Conservation (phyloP, 441 rosid species). For the Hypseocharis bilobata region DNA sequence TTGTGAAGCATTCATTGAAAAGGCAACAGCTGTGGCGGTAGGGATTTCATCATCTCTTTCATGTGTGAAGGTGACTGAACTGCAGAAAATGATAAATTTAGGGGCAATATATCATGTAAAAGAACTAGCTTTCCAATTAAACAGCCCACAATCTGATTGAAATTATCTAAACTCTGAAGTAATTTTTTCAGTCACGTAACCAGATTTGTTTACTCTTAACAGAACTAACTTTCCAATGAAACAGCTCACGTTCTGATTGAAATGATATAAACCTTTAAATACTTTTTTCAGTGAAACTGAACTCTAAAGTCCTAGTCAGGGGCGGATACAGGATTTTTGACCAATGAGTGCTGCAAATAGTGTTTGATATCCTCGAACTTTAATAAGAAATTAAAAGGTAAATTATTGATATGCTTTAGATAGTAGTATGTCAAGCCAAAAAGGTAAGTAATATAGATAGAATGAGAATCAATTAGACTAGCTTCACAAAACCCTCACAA, state of each 20-base stretch:
- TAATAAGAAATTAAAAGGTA: too few relatives aligned
- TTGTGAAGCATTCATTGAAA: conserved; percentile 54
- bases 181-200: too few relatives aligned
- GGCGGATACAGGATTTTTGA: too few relatives aligned
- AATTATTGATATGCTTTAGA: not conserved
- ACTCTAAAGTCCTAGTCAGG: not conserved
- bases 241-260: not conserved
- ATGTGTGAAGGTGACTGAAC: conserved; percentile 63
- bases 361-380: too few relatives aligned
- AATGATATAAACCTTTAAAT: not conserved
- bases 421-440: not conserved
- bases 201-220: too few relatives aligned
- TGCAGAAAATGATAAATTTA: conserved; percentile 43
- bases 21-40: conserved; percentile 64
- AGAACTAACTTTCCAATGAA: too few relatives aligned
- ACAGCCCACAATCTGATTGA: conserved; percentile 7
- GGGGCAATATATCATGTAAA: conserved; percentile 18
- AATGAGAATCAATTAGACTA: conserved; percentile 6
- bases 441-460: not conserved
- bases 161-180: conserved; percentile 3
- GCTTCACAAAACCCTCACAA: not conserved
- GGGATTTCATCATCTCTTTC: conserved; percentile 86
- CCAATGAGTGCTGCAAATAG: too few relatives aligned
- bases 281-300: not conserved
- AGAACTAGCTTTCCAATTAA: conserved; percentile 9